Evolutionary conservation across 768 basidiomycete species (phyloP).

Genomic region (Kockovaella imperatae): DNA sequence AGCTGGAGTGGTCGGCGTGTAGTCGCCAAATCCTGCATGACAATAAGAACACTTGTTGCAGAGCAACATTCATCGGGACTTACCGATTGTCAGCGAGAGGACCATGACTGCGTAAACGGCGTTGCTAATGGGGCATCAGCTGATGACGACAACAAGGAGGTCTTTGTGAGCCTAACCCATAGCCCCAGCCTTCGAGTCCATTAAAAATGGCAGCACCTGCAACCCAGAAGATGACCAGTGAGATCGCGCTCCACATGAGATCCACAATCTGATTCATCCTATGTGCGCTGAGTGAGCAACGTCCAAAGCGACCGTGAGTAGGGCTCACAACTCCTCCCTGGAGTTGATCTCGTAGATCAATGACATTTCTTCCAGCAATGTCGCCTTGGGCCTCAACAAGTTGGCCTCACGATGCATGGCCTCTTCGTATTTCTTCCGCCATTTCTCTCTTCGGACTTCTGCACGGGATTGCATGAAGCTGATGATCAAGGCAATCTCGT

Average conservation of each 20-base stretch:
- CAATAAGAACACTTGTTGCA: not conserved
- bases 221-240: slow-evolving; percentile 42
- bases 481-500: slow-evolving; percentile 39
- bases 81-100: slow-evolving; percentile 26
- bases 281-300: slow-evolving; percentile 1
- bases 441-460: slow-evolving; percentile 23
- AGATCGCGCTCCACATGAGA: slow-evolving; percentile 29
- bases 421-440: slow-evolving; percentile 35
- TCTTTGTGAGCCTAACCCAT: slow-evolving; percentile 24
- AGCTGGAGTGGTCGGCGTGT: slow-evolving; percentile 27
- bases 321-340: slow-evolving; percentile 36
- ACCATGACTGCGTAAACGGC: slow-evolving; percentile 40
- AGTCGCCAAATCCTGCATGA: slow-evolving; percentile 44
- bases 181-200: slow-evolving; percentile 43
- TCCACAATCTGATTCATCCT: slow-evolving; percentile 39
- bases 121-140: slow-evolving; percentile 12
- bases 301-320: too few species aligned
- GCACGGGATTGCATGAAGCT: slow-evolving; percentile 32
- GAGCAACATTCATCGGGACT: not conserved
- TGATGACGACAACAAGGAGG: not conserved
- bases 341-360: slow-evolving; percentile 40
- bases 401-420: slow-evolving; percentile 28
- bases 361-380: slow-evolving; percentile 41
- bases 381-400: slow-evolving; percentile 19
- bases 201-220: slow-evolving; percentile 41